These are phyloP conservation scores for Bromus sterilis DNA, from an alignment of 176 grass and related monocot species.

Conservation along the genomic window DNA sequence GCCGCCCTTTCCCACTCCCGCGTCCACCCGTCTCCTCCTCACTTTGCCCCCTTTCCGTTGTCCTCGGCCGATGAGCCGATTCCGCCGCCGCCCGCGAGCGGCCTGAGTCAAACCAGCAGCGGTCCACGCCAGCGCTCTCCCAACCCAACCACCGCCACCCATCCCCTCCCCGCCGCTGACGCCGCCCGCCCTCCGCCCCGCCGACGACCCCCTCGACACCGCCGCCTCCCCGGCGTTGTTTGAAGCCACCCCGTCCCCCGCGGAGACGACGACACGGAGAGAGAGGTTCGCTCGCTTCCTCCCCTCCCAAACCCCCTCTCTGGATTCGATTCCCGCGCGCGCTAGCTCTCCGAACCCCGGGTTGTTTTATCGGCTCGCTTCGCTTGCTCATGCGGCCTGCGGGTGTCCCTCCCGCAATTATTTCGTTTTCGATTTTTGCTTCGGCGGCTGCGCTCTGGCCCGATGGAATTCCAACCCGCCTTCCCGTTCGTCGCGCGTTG, in stretches of 20 bases:
- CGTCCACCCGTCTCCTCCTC: background rate
- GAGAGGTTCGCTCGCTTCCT: constrained; percentile 1
- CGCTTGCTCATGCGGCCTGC: background rate
- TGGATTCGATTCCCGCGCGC: background rate
- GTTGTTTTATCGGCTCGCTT: background rate
- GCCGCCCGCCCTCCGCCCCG: background rate
- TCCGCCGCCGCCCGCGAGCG: background rate
- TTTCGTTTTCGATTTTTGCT: background rate
- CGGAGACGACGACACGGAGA: background rate
- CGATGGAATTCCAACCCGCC: background rate
- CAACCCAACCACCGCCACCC: background rate
- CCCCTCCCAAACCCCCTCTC: background rate
- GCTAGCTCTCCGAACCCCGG: background rate
- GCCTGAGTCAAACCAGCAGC: background rate
- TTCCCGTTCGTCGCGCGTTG: background rate
- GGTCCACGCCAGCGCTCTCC: background rate
- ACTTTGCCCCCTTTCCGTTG: background rate
- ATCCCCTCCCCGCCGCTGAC: background rate
- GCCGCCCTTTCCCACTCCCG: background rate
- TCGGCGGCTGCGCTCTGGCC: background rate
- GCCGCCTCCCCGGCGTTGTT: background rate
- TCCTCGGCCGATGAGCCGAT: background rate
- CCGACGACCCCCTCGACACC: background rate
- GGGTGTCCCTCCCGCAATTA: background rate
- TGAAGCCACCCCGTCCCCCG: background rate